Base-by-base conservation (phyloP, 192 early-diverging fungal species). In the Phycomyces nitens region DNA sequence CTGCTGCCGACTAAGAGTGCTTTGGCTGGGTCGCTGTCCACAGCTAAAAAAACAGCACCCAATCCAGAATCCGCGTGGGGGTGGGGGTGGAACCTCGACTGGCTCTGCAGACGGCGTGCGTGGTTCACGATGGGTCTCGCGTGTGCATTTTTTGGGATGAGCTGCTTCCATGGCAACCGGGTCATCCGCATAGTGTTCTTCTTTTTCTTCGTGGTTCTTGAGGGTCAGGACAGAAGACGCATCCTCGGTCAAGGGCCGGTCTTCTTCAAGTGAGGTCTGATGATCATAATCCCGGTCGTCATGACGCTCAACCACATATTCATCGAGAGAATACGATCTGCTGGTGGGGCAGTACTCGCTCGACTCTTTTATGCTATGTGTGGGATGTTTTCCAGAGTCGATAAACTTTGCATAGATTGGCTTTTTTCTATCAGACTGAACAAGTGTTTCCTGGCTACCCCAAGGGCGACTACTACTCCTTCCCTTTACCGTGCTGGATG, bases 391-490 rank as follows among this genome's bases (percentile, higher is more conserved):
- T 27, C 52, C 62, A 3, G 52, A 22, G 26, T 63, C 62, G 39
- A 53, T 43, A 42, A 63, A 63, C 11, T 63, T 49, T 11, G 62
- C 50, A 41, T 63, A 63, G 24, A 63, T 63, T 21, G 62, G 62
- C 22, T 56, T 57, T 47, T 57, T 65, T 39, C 54, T 41, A 16
- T 65, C 54, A 49, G 42, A 20, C 23, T 57, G 53, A 7, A 69
- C 68, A 4, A 69, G 52, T 0, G 68, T 69, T 14, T 69, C 68
- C 39, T 69, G 68, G 5, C 68, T 69, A 7, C 60, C 68, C 53
- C 53, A 69, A 9, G 68, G 68, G 8, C 60, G 61, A n/a, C 26
- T 0, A 20, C 8, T 18, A 14, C 24, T 47, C 1, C 42, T 27
- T n/a, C 56, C 39, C 23, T 56, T 42, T 8, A 65, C 22, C 26